A percentile compares a stretch with the other conserved stretches of the same genome.
Conservation (phyloP, 441 rosid species). For the Populus hybrid region DNA sequence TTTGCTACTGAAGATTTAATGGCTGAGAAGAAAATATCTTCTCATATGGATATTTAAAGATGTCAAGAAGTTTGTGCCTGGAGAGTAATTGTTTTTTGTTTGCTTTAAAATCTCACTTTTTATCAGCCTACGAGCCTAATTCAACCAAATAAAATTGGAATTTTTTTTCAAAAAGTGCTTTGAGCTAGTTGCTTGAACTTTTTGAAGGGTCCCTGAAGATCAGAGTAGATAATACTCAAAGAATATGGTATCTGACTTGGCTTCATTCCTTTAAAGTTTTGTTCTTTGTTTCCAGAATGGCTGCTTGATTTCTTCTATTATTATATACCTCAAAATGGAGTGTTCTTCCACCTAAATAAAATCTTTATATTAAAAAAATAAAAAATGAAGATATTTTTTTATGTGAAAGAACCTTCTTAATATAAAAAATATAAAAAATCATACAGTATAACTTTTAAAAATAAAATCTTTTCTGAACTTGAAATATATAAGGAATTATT, state of each 20-base stretch:
- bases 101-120: not conserved
- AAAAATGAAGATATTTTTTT: too few species aligned
- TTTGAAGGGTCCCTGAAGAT: not conserved
- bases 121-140: not conserved
- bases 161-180: not conserved
- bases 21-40: not conserved
- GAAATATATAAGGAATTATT: too few species aligned
- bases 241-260: not conserved
- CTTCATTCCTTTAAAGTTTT: slow-evolving; percentile 28
- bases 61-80: too few species aligned
- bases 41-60: not conserved
- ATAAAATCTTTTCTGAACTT: too few species aligned
- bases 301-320: not conserved
- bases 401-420: too few species aligned
- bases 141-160: not conserved
- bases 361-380: not conserved
- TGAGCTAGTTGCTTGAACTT: not conserved
- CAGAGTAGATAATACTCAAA: not conserved
- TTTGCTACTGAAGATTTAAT: not conserved
- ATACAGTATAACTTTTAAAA: too few species aligned
- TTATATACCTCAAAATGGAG: not conserved
- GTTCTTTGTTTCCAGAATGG: slow-evolving; percentile 12
- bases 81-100: too few species aligned
- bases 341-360: not conserved
- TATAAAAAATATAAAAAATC: too few species aligned